Base-by-base conservation (phyloP, 2,329 filamentous ascomycete genomes). In the Hymenoscyphus fraxineus region DNA sequence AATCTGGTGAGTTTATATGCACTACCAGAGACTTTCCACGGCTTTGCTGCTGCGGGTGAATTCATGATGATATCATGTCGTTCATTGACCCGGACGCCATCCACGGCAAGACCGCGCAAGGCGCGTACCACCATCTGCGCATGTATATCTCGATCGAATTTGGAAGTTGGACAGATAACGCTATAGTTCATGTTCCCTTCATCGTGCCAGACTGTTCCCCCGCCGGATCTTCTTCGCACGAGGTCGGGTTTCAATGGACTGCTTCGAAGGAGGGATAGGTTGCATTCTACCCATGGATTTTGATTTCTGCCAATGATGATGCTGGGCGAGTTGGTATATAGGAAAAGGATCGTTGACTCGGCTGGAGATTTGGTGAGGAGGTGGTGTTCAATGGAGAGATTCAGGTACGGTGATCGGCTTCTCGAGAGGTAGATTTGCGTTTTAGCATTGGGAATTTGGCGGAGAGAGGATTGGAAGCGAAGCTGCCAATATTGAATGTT, bases 261-360 rank as follows among this genome's bases (percentile, higher is more conserved):
- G 19, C 64, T 62, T 15, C 73, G 72, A 9, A 96, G 79, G 0
- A 86, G 80, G 47, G 79, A 79, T 9, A 97, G 82, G 75, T 96
- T 91, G 67, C 92, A 88, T 79, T 99, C 95, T 9, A 92, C 83
- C 95, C 94, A 99, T 62, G 95, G 95, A 76, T 99, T 99, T 80
- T 99, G 95, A 76, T 99, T 99, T 66, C 95, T 88, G 55, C 95
- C 95, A 70, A 99, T 89, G 74, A 99, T 88, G 65, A 99, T 84
- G 75, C 91, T 93, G 0, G 94, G 93, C 44, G 86, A 79, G 78
- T 99, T 98, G 72, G 87, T 85, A 79, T 98, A 99, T 60, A 97
- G 84, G 64, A 98, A 90, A 1, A 98, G 85, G 60, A 98, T 78
- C 15, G 85, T 89, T 13, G 92, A 92, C 66, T 90, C 85, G 6